These are phyloP conservation scores for Fraxinus floribunda DNA, from an alignment of 305 asterid species.

Conservation along the genomic window DNA sequence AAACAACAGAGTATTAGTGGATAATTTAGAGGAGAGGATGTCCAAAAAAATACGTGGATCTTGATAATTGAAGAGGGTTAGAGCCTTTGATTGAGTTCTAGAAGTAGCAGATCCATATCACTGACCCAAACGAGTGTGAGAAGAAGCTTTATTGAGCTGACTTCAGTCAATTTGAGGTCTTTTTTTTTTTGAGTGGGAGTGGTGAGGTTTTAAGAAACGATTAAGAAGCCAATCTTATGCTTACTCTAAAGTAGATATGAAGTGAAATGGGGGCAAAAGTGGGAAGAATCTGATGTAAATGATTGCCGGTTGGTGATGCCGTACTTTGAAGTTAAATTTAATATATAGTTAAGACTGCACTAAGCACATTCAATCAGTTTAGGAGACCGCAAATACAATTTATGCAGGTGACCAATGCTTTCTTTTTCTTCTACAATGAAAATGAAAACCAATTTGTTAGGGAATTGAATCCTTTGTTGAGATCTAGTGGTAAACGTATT, in stretches of 20 bases:
- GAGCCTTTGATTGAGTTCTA: too few relatives aligned
- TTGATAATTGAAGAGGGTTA: too few relatives aligned
- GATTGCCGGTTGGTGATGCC: background rate
- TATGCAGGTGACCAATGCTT: background rate
- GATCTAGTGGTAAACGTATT: background rate
- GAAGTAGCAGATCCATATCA: too few relatives aligned
- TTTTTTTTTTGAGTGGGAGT: background rate
- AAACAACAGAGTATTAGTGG: background rate
- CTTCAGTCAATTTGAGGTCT: background rate
- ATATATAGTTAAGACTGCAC: background rate
- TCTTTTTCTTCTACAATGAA: background rate
- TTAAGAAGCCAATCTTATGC: background rate
- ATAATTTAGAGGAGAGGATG: background rate
- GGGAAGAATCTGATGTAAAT: background rate
- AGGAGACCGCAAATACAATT: background rate
- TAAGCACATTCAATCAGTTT: background rate
- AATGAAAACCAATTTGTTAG: background rate
- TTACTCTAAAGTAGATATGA: background rate
- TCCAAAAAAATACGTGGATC: background rate
- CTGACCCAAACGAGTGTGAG: too few relatives aligned
- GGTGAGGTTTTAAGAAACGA: background rate
- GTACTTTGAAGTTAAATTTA: too few relatives aligned
- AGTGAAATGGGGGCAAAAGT: background rate
- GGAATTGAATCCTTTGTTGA: background rate
- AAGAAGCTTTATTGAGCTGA: too few relatives aligned